Evolutionary conservation across 192 early-diverging fungal genomes (phyloP), one percentile per base, ranked within the genome.

Genomic region (Diversispora eburnea): DNA sequence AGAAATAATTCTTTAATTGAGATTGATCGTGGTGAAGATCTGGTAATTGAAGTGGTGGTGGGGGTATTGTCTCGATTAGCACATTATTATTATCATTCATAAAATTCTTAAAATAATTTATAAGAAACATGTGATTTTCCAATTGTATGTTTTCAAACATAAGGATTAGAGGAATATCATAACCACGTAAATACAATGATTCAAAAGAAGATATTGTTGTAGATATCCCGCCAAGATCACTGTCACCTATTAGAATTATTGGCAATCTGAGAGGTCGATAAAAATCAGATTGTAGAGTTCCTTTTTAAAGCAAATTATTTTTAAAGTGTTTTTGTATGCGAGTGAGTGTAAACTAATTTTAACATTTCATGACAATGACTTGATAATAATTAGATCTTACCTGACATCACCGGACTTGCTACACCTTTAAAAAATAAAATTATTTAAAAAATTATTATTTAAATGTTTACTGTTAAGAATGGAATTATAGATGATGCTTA

Each of bases 131-230:
- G 75, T 90, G 83, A 82, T 94, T 92, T 41, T 74, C 74, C 62
- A 81, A 90, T 22, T 80, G 74, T 51, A 73, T 67, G 62, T 87
- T 73, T 56, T 89, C 71, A 67, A 94, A 93, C 45, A 94, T 77
- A 42, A 94, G 72, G 19, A 94, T 70, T 0, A 82, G 74, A 2
- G 88, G 85, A 17, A 93, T 79, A 63, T 91, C 87, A 77, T 90
- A 93, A 3, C 91, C 92, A 45, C 90, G 83, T 22, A 88, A 68
- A 17, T 82, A 75, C 9, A 94, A 80, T 3, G 88, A 82, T 75
- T 94, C 93, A 75, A 86, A 90, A 3, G 93, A 85, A 15, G 88
- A 86, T 33, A 93, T 64, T 13, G 93, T 93, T 1, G 93, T 92
- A 1, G 91, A 91, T 62, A 94, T 92, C 3, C 93, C 93, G 46